Base-by-base conservation (phyloP, 345 rosid species). In the Citrus hindsii region DNA sequence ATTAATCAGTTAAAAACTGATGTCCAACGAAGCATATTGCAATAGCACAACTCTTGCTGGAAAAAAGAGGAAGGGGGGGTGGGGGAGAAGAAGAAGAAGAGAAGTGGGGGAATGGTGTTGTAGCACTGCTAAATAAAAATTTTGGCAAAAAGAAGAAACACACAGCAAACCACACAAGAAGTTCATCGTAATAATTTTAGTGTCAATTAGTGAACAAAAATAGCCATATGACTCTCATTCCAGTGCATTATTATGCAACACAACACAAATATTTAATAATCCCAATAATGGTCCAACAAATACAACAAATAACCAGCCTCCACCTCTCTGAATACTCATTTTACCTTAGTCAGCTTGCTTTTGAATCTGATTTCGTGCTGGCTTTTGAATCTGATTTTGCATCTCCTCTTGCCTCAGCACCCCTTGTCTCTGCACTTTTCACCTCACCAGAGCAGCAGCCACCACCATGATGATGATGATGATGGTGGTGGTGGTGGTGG, bases 371-470 rank as follows among this genome's bases (percentile, higher is more conserved):
- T 74, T 87, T 86, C 0, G 84, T 71, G 74, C 83, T 80, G 79
- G 87, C 89, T 82, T 90, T 92, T 0, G 87, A 84, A 53, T 84
- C 90, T 46, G 91, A 79, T 84, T 89, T 90, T 27, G 87, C 77
- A n/a, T 86, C 84, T 9, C 82, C 67, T 82, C 86, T 86, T 25
- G 79, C 67, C 77, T 87, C 93, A 33, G 77, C 53, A 27, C 67
- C 25, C 80, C 82, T 79, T 40, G 82, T 42, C 61, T 89, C 96
- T 33, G 83, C 87, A 70, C 38, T 76, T 84, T 90, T 89, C 7
- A 79, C 72, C 75, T 89, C 93, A 69, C 92, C 90, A 1, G 92
- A 82, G 82, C 98, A 96, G 28, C 98, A 96, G 5, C 96, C 94
- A 69, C 97, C 99, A 70, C 92, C 94, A 83, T 91, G 97, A 5